Evolutionary conservation across 176 grass and related monocot genomes (phyloP).

Genomic region (Tuctoria greenei): DNA sequence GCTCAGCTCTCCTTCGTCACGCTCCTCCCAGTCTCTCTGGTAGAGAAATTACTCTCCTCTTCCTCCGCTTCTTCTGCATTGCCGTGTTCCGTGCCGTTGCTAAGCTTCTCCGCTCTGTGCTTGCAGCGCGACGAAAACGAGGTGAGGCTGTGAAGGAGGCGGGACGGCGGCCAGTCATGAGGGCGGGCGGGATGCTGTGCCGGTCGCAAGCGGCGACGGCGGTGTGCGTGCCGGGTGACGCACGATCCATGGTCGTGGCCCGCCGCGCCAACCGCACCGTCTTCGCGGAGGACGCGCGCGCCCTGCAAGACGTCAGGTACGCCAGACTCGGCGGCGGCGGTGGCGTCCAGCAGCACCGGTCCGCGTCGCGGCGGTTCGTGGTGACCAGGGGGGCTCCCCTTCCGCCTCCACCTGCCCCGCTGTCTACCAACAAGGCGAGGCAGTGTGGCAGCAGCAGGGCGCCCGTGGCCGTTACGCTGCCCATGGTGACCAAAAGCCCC

Average conservation of each 20-base stretch:
- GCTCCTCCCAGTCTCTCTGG: no score
- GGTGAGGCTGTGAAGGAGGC: no score
- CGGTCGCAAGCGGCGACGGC: constrained; percentile 85
- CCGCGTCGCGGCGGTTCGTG: constrained; percentile 24
- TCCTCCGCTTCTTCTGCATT: not conserved
- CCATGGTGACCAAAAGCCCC: constrained; percentile 84
- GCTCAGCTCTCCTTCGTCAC: not conserved
- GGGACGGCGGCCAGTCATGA: constrained; percentile 41
- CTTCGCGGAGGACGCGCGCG: constrained; percentile 41
- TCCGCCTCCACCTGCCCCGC: not conserved
- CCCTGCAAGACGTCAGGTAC: constrained; percentile 62
- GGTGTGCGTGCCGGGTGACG: constrained; percentile 83
- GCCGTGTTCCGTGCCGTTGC: not conserved
- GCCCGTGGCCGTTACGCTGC: no score
- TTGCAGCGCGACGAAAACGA: no score
- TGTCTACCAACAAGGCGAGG: not conserved
- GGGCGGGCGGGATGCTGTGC: constrained; percentile 62
- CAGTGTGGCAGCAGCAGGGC: not conserved
- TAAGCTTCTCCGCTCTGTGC: no score
- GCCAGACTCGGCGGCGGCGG: constrained; percentile 39
- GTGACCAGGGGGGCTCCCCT: not conserved
- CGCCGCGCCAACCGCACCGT: constrained; percentile 55
- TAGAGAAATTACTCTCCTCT: not conserved
- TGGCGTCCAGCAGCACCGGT: not conserved
- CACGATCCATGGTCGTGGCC: constrained; percentile 66